phyloP scores from a whole-genome alignment of 306 rosid species.

The Gillenia trifoliata region DNA sequence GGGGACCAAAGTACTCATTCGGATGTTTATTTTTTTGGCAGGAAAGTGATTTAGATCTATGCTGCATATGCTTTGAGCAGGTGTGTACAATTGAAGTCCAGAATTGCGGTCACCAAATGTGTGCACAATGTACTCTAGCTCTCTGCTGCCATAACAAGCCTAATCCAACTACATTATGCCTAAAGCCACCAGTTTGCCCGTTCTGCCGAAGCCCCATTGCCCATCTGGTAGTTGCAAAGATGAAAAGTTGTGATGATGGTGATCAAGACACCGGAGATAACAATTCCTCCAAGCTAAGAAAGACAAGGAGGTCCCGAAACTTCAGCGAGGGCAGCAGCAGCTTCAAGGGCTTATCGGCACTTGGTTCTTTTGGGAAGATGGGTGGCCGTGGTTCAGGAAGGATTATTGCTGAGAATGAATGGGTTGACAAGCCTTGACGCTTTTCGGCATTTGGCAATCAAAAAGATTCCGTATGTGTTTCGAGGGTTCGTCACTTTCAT shows the following conservation, averaged over 20 bases:
- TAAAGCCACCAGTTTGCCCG: conserved; percentile 82
- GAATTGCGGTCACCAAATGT: conserved; percentile 90
- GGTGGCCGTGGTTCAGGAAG: conserved; percentile 64
- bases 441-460: conserved; percentile 21
- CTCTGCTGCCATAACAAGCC: conserved; percentile 94
- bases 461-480: conserved; percentile 20
- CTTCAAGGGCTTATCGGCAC: conserved; percentile 65
- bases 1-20: conserved; percentile 9
- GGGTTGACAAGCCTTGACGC: conserved; percentile 55
- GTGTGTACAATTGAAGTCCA: conserved; percentile 82
- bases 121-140: conserved; percentile 90
- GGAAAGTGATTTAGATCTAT: conserved; percentile 74
- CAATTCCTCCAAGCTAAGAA: conserved; percentile 53
- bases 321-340: conserved; percentile 79
- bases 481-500: conserved; percentile 1
- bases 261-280: conserved; percentile 43
- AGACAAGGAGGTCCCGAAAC: conserved; percentile 57
- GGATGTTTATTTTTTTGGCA: conserved; percentile 41
- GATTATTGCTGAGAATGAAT: conserved; percentile 59
- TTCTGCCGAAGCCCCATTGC: conserved; percentile 84
- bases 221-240: conserved; percentile 46
- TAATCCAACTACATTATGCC: conserved; percentile 57
- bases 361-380: conserved; percentile 68
- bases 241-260: conserved; percentile 40
- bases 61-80: conserved; percentile 98